Base-by-base conservation (phyloP, 164 flowering plant genomes). In the Cinnamomum micranthum region DNA sequence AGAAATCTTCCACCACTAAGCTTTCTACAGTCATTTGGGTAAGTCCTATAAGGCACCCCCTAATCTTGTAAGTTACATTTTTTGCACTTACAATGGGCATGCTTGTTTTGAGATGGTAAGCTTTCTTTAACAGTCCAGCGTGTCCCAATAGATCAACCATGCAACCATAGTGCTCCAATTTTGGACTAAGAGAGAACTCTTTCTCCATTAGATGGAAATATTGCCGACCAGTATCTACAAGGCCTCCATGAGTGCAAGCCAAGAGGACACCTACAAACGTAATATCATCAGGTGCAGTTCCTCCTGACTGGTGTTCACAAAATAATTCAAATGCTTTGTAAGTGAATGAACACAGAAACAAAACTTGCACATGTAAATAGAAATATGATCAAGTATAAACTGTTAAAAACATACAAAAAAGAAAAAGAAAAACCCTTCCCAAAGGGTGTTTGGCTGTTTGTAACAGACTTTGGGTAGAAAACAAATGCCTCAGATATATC, bases 91-190 rank as follows among this genome's bases (percentile, higher is more conserved):
- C n/a, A n/a, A n/a, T n/a, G n/a, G 92, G 92, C 97, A 94, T 92
- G 28, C 70, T 80, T 51, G 74, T 79, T 59, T 92, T 84, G 68
- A 92, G 85, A 73, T 77, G 67, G 75, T 88, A 84, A 67, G 97
- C 97, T 81, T 91, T 88, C 2, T 69, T 73, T 47, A 92, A 23
- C 75, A 78, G 66, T 60, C 98, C 96, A 1, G 91, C 91, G 13
- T 96, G 91, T 17, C 97, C 95, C 50, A 94, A 78, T 24, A 93
- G 91, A 85, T 90, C 96, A 79, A 92, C 90, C 90, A 93, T 87
- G 85, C 93, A 90, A 51, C 94, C 91, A 58, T 89, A 93, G 77
- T 93, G 98, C 71, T 93, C 90, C 52, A 93, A 68, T 76, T 91
- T 92, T 17, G 96, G 96, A 62, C 79, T 35, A n/a, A 89, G 74